Evolutionary conservation across 495 filamentous ascomycete species (phyloP), one percentile per base, ranked within the genome.

Genomic region (Diplogelasinospora grovesii): DNA sequence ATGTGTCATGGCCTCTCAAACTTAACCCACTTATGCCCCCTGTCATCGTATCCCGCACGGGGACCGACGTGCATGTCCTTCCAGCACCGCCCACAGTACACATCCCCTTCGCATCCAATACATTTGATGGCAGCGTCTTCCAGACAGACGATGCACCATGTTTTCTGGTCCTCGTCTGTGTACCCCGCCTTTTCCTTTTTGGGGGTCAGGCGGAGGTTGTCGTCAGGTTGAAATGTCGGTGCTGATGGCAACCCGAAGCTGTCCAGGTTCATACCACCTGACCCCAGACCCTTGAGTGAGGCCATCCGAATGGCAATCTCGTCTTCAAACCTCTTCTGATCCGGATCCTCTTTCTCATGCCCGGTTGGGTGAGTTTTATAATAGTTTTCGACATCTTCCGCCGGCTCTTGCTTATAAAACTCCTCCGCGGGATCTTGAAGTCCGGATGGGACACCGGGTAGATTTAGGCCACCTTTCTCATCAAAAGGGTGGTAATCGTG

Each of bases 121-220:
- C 82, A 86, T 36, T 59, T 55, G 8, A 85, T 61, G 3, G 70
- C 70, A 3, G 78, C 81, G 47, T 85, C 79, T 24, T 78, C 77
- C 22, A 76, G 75, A 49, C 82, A 86, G 31, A 85, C 83, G 10
- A 73, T 66, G 53, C 82, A 86, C 81, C 82, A 85, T 16, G 63
- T 75, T 32, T 75, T 75, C 40, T 79, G 69, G 45, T 85, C 79
- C 14, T 77, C 78, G 50, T 82, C 76, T 1, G 72, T 73, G 56
- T 65, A 76, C 5, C 57, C 64, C 19, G 41, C 42, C 8, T 51
- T 53, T n/a, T 36, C 38, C 10, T 29, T 19, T 21, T 14, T 36
- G 33, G 15, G 31, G 25, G 20, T 3, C 11, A 23, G 24, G 28
- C 35, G 14, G 28, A 22, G n/a, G 26, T 21, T 11, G 22, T 64